A percentile compares a stretch with the other conserved stretches of the same genome.
Evolutionary conservation across 2,329 filamentous ascomycete species (phyloP).

Genomic region (Arthrinium phaeospermum): DNA sequence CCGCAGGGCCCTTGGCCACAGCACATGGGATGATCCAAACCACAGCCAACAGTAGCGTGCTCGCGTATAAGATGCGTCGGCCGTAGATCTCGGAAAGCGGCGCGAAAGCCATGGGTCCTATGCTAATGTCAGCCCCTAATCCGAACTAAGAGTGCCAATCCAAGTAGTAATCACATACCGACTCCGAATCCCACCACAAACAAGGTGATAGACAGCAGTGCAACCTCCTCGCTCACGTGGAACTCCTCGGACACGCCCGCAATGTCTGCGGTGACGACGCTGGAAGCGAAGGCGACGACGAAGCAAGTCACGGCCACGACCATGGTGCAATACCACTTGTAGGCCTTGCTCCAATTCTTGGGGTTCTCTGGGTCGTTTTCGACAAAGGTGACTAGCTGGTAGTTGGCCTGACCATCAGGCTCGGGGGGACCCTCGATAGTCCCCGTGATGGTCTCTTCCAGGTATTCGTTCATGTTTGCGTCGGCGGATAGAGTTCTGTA

Average conservation of each 20-base stretch:
- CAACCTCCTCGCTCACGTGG: constrained; percentile 72
- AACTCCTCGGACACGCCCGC: constrained; percentile 68
- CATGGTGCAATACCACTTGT: constrained; percentile 87
- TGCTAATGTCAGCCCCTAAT: not conserved
- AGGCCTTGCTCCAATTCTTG: constrained; percentile 79
- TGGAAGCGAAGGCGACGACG: constrained; percentile 73
- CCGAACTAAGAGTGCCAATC: constrained; percentile 12
- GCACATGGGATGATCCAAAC: constrained; percentile 84
- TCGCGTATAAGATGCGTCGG: constrained; percentile 71
- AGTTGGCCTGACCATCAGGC: constrained; percentile 32
- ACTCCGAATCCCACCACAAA: constrained; percentile 86
- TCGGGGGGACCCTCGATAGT: constrained; percentile 56
- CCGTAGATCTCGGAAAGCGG: constrained; percentile 79
- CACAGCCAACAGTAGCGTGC: constrained; percentile 72
- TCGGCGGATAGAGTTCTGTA: constrained; percentile 65
- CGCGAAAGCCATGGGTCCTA: constrained; percentile 78
- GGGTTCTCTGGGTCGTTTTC: constrained; percentile 77
- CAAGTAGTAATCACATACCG: constrained; percentile 50
- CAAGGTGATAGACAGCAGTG: constrained; percentile 73
- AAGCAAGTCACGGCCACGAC: constrained; percentile 79
- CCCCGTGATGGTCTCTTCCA: constrained; percentile 64
- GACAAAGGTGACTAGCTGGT: constrained; percentile 68
- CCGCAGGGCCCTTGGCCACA: constrained; percentile 75
- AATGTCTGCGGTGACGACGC: constrained; percentile 80
- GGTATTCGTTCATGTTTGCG: constrained; percentile 72